Base-by-base conservation (phyloP, 441 rosid species). In the Sinapis alba region DNA sequence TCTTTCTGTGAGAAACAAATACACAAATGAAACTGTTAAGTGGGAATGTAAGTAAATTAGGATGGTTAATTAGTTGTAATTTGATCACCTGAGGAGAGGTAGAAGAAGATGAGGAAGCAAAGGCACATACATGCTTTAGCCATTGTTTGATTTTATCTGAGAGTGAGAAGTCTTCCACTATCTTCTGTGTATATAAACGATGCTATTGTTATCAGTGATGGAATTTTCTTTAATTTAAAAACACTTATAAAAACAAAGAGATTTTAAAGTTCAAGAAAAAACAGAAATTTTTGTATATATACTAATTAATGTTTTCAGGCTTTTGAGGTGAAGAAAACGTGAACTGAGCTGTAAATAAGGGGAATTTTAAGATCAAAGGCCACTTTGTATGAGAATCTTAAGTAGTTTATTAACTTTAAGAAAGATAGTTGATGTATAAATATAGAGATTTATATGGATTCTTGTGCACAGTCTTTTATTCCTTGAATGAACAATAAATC, bases 31-130 rank as follows among this genome's bases (percentile, higher is more conserved):
- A 47, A 45, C 6, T 47, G 58, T 65, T 47, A 30, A 58, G 28
- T 67, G 24, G 19, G 18, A 24, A 16, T 71, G 16, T n/a, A 50
- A 59, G 19, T 41, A 28, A 67, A 15, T 13, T 11, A n/a, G 7
- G 15, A 64, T 38, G 67, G 18, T 41, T 13, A 5, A 56, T 32
- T 64, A 38, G 71, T 15, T 27, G 30, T 69, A 1, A 20, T 38
- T 24, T 70, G 16, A 69, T 56, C 64, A 84, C 87, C 84, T 75
- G 84, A 78, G 36, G 65, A 67, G 77, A 85, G 56, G 79, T 53
- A 68, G 59, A 84, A 54, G 74, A 85, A 73, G 67, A 84, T 67
- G 69, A 77, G 60, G 68, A 76, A 83, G 56, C 75, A 74, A 72
- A 80, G 51, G 26, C 69, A 72, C 13, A 78, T 72, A 65, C 78